Evolutionary conservation across 2,329 filamentous ascomycete species (phyloP), one percentile per base, ranked within the genome.

Genomic region (Cladophialophora immunda): DNA sequence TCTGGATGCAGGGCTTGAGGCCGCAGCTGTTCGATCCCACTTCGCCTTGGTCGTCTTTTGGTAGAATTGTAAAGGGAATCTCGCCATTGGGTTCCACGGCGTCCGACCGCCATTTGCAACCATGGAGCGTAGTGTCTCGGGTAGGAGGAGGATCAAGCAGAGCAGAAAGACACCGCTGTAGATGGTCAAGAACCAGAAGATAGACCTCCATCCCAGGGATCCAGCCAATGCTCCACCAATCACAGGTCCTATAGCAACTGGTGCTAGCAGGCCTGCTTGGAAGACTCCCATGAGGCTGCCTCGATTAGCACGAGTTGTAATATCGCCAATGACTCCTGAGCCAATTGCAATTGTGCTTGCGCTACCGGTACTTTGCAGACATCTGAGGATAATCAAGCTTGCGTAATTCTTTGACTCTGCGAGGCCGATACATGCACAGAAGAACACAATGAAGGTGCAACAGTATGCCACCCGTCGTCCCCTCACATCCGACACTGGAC

Each of bases 21-120:
- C n/a, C n/a, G n/a, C n/a, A n/a, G n/a, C n/a, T n/a, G n/a, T n/a
- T n/a, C n/a, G n/a, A n/a, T n/a, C n/a, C n/a, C n/a, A n/a, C n/a
- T n/a, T n/a, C n/a, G n/a, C n/a, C n/a, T n/a, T n/a, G n/a, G n/a
- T n/a, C n/a, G n/a, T n/a, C n/a, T n/a, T n/a, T n/a, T n/a, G n/a
- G n/a, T 83, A 76, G 92, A 96, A 76, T 93, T 93, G 83, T 86
- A 89, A 76, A 25, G n/a, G n/a, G n/a, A n/a, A n/a, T n/a, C n/a
- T n/a, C n/a, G n/a, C n/a, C n/a, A n/a, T n/a, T n/a, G n/a, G n/a
- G n/a, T n/a, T n/a, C n/a, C n/a, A n/a, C n/a, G n/a, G n/a, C n/a
- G n/a, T n/a, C n/a, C n/a, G n/a, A n/a, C n/a, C n/a, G n/a, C n/a
- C n/a, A n/a, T n/a, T n/a, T n/a, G n/a, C n/a, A n/a, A n/a, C n/a